Evolutionary conservation across 345 rosid genomes (phyloP).

Genomic region (Salix udensis): DNA sequence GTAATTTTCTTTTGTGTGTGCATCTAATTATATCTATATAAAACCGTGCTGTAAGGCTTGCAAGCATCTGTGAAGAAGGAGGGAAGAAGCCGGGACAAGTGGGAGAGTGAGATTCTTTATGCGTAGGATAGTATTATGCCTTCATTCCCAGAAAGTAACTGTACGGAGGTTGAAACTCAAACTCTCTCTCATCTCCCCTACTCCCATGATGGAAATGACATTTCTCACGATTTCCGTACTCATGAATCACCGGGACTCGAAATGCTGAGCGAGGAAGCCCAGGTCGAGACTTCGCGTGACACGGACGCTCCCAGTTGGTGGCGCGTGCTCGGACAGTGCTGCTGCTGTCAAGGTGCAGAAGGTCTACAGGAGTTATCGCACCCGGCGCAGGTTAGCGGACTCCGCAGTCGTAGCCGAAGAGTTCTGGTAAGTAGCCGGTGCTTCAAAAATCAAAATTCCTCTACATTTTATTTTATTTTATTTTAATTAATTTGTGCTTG

Average conservation of each 20-base stretch:
- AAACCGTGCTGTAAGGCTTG: no score
- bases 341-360: slow-evolving; percentile 84
- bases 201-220: slow-evolving; percentile 15
- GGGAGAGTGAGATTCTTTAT: no score
- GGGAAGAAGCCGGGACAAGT: no score
- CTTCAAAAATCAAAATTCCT: not conserved
- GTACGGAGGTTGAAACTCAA: slow-evolving; percentile 43
- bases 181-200: slow-evolving; percentile 34
- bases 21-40: no score
- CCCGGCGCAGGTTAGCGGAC: slow-evolving; percentile 86
- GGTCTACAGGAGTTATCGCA: slow-evolving; percentile 81
- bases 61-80: no score
- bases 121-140: no score
- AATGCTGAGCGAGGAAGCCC: not conserved
- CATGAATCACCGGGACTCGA: slow-evolving; percentile 4
- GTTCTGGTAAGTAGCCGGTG: slow-evolving; percentile 48
- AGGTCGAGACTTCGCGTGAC: not conserved
- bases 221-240: slow-evolving; percentile 14
- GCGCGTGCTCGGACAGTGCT: slow-evolving; percentile 10
- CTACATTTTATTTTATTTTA: not conserved
- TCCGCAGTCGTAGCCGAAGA: slow-evolving; percentile 87
- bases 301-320: slow-evolving; percentile 1
- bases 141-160: no score
- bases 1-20: no score
- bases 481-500: not conserved